Percentiles rank a stretch among this genome's conserved stretches.
phyloP scores from a whole-genome alignment of 1,284 basidiomycete genomes.

The Cutaneotrichosporon spelunceum region DNA sequence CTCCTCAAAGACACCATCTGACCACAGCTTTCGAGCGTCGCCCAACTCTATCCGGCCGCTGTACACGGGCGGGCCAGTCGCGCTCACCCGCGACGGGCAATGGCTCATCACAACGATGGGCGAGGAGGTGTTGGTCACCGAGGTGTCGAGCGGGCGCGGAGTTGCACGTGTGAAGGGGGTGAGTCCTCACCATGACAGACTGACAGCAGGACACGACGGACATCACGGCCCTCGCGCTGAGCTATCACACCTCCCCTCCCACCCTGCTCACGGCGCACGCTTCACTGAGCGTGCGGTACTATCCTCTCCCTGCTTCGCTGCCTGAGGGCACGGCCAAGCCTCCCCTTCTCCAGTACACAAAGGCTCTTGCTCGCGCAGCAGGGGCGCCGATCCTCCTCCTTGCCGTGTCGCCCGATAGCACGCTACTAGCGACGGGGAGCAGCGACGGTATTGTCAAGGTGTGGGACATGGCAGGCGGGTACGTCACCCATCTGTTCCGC shows the following conservation, averaged over 20 bases:
- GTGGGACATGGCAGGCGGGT: constrained; percentile 85
- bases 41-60: constrained; percentile 59
- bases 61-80: constrained; percentile 82
- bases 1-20: background rate
- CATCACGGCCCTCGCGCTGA: constrained; percentile 55
- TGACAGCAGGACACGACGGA: constrained; percentile 55
- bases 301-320: constrained; percentile 48
- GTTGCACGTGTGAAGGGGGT: constrained; percentile 80
- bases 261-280: constrained; percentile 55
- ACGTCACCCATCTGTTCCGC: constrained; percentile 90
- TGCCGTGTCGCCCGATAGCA: constrained; percentile 76
- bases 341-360: constrained; percentile 56
- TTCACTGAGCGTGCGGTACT: constrained; percentile 55
- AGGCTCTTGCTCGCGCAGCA: constrained; percentile 77
- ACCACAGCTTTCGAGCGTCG: constrained; percentile 48
- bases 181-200: constrained; percentile 46
- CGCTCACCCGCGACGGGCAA: constrained; percentile 72
- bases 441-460: constrained; percentile 96
- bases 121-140: constrained; percentile 79
- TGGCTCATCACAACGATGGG: constrained; percentile 80
- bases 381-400: constrained; percentile 91
- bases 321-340: constrained; percentile 25
- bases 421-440: constrained; percentile 88
- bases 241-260: constrained; percentile 48
- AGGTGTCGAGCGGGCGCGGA: constrained; percentile 67